Evolutionary conservation across 1,284 basidiomycete species (phyloP).

Genomic region (Rhodotorula glutinis): DNA sequence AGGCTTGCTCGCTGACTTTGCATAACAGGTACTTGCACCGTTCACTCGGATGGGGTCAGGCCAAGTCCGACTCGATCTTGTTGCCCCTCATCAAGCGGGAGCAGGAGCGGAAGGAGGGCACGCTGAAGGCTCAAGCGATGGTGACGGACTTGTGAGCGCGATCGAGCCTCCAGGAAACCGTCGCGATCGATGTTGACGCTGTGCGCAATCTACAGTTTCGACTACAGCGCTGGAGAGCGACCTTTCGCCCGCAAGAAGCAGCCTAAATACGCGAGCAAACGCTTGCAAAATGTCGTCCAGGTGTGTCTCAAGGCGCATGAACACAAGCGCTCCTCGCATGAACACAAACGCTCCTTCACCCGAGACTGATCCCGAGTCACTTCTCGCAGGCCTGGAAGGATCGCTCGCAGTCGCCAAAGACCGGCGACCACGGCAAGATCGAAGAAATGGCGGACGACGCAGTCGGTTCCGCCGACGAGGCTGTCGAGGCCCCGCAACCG

Average conservation of each 20-base stretch:
- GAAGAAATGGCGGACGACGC: conserved; percentile 10
- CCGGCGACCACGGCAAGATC: conserved; percentile 19
- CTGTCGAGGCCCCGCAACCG: conserved; percentile 6
- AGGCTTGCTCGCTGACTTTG: background rate
- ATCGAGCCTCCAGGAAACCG: no score
- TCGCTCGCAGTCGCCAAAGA: background rate
- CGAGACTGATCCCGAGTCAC: no score
- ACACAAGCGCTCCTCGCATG: no score
- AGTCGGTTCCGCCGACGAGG: background rate
- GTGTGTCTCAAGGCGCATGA: background rate
- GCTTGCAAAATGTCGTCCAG: conserved; percentile 78
- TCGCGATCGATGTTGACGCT: background rate
- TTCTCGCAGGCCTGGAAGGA: conserved; percentile 19
- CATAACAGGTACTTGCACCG: conserved; percentile 69
- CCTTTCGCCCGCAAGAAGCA: conserved; percentile 22
- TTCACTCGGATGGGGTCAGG: conserved; percentile 79
- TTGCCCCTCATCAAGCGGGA: conserved; percentile 91
- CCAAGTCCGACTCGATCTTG: conserved; percentile 86
- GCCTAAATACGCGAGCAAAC: conserved; percentile 70
- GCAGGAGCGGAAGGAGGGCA: conserved; percentile 61
- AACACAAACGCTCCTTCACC: no score
- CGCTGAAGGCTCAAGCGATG: conserved; percentile 60
- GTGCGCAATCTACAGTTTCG: conserved; percentile 48
- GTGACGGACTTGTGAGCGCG: conserved; percentile 52
- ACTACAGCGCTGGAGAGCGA: conserved; percentile 53